Evolutionary conservation across 768 basidiomycete species (phyloP), one percentile per base, ranked within the genome.

Genomic region (Royoungia palumana): DNA sequence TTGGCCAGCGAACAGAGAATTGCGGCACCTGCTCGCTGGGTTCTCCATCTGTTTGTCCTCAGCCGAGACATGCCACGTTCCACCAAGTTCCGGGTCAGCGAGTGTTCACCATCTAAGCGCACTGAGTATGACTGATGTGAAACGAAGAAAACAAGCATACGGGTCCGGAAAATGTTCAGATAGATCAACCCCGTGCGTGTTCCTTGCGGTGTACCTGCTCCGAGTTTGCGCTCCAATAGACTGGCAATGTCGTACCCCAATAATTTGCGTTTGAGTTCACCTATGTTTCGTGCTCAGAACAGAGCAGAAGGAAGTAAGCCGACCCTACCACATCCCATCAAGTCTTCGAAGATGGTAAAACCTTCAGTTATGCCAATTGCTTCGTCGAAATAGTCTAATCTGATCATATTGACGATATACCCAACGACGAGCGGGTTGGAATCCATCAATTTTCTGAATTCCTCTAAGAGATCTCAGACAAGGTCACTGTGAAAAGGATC

Each of bases 321-420:
- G 9, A 7, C 6, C 32, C 22, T 41, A 57, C 56, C 37, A 17
- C 47, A 44, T 41, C 14, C 46, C 34, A 57, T n/a, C 37, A 57
- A 30, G 9, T 51, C 44, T 30, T 46, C 42, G n/a, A 57, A 57
- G 10, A 55, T 46, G n/a, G 44, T 47, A 32, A 55, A 61, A 5
- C 60, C 60, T 37, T 55, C 59, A 1, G 46, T 41, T n/a, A 55
- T 21, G 19, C 60, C 60, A 14, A 61, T 38, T 2, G 60, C 59
- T n/a, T 61, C 60, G n/a, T 61, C 60, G 35, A 61, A 61, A 36
- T 55, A 58, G 45, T 58, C 56, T 37, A 61, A 22, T 40, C 56
- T 47, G 5, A 61, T 55, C 60, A 61, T 61, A 13, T 61, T 58
- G 22, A 61, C 59, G 35, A 61, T 51, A 34, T 53, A 49, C 24